phyloP scores from a whole-genome alignment of 768 basidiomycete species.

The Lactifluus piperatus region DNA sequence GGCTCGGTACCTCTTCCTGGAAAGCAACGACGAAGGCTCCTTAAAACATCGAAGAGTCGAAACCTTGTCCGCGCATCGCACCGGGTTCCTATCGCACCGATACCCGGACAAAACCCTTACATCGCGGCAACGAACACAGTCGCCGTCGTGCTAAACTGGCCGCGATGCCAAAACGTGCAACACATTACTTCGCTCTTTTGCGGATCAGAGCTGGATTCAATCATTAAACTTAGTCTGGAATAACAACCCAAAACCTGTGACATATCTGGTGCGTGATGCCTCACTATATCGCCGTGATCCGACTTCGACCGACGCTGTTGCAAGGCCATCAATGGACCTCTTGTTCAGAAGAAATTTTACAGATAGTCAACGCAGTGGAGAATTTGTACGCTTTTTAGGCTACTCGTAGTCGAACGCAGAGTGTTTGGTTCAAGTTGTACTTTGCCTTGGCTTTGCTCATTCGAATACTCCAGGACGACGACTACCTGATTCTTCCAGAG shows the following conservation, averaged over 20 bases:
- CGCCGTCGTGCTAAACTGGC: constrained; percentile 60
- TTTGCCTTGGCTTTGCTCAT: background rate
- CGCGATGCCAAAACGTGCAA: constrained; percentile 50
- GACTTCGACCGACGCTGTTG: constrained; percentile 30
- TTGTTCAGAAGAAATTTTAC: constrained; percentile 38
- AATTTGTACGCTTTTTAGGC: constrained; percentile 53
- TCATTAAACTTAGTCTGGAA: constrained; percentile 53
- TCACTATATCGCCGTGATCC: background rate
- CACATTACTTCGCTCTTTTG: constrained; percentile 48
- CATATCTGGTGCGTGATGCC: constrained; percentile 32
- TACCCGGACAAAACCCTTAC: background rate
- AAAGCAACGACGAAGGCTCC: background rate
- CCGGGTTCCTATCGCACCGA: background rate
- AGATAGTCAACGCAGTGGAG: constrained; percentile 45
- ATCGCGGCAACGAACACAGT: constrained; percentile 18
- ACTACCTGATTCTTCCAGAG: constrained; percentile 52
- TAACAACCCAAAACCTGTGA: constrained; percentile 40
- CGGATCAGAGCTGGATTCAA: constrained; percentile 34
- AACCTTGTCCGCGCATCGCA: background rate
- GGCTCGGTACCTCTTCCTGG: background rate
- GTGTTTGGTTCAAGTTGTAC: constrained; percentile 52
- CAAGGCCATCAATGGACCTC: constrained; percentile 21
- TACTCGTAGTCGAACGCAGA: constrained; percentile 42
- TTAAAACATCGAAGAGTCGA: background rate
- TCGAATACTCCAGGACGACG: constrained; percentile 47